These are phyloP conservation scores for Leccinum truebloodii DNA, from an alignment of 768 basidiomycete species.

Conservation along the genomic window DNA sequence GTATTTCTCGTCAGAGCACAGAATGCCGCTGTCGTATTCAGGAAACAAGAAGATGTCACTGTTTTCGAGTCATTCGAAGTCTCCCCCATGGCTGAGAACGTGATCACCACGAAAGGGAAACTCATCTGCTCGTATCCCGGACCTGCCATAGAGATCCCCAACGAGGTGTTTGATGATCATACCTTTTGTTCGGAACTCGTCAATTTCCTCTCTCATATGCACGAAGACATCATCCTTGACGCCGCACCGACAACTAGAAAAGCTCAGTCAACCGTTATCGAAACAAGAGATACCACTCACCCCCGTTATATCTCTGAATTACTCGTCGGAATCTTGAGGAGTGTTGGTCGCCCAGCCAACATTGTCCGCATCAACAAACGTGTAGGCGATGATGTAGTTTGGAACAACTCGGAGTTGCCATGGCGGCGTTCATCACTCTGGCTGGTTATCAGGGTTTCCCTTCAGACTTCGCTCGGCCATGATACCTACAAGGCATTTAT, in stretches of 20 bases:
- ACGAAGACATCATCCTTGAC: slow-evolving; percentile 34
- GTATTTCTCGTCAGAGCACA: background rate
- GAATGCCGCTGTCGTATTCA: background rate
- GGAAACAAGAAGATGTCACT: background rate
- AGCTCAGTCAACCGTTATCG: background rate
- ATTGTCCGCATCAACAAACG: slow-evolving; percentile 39
- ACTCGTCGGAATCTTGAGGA: slow-evolving; percentile 44
- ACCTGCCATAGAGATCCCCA: background rate
- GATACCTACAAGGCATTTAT: slow-evolving; percentile 34
- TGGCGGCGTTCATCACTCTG: slow-evolving; percentile 53
- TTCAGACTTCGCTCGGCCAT: slow-evolving; percentile 35
- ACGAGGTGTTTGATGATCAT: background rate
- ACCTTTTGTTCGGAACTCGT: slow-evolving; percentile 36
- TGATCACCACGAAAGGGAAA: background rate
- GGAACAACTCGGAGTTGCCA: slow-evolving; percentile 30
- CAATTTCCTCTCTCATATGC: slow-evolving; percentile 35
- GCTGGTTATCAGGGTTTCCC: slow-evolving; percentile 45
- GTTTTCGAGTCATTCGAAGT: slow-evolving; percentile 45
- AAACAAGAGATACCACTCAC: background rate
- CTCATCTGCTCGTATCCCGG: background rate
- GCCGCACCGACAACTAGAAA: slow-evolving; percentile 22
- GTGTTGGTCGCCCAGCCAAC: slow-evolving; percentile 25
- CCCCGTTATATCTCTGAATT: slow-evolving; percentile 28
- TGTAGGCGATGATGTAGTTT: slow-evolving; percentile 34
- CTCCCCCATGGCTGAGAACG: slow-evolving; percentile 31